Percentiles rank a stretch among this genome's conserved stretches.
Evolutionary conservation across 352 stramenopile genomes (phyloP).

Genomic region (Pythium dissotocum): DNA sequence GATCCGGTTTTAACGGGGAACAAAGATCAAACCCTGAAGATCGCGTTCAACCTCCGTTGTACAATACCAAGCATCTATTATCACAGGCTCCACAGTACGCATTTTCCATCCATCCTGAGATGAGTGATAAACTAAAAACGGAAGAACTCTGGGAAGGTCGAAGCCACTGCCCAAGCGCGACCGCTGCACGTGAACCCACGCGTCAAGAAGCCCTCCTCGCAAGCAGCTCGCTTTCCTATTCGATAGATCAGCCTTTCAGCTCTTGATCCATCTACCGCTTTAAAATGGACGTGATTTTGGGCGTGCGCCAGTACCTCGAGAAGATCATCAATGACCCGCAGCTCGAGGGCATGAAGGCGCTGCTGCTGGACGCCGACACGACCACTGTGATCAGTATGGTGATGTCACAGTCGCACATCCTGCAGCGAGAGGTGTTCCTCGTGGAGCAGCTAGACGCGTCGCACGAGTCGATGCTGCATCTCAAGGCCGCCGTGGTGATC

Average conservation of each 20-base stretch:
- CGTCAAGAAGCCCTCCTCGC: neutral
- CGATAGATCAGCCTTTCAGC: neutral
- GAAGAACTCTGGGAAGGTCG: slow-evolving; percentile 16
- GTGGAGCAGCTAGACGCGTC: slow-evolving; percentile 89
- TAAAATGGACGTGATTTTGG: slow-evolving; percentile 74
- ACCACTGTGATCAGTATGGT: slow-evolving; percentile 96
- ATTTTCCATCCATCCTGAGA: slow-evolving; percentile 14
- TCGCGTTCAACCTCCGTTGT: slow-evolving; percentile 23
- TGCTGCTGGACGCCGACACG: slow-evolving; percentile 95
- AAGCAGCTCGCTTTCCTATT: neutral
- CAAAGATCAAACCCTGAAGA: slow-evolving; percentile 15
- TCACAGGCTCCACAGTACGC: slow-evolving; percentile 1
- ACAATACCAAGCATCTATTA: neutral
- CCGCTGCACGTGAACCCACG: neutral
- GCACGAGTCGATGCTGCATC: slow-evolving; percentile 90
- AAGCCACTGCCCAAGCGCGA: neutral
- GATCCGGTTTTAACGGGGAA: slow-evolving; percentile 21
- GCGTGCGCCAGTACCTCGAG: slow-evolving; percentile 75
- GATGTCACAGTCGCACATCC: slow-evolving; percentile 95
- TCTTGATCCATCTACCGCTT: neutral
- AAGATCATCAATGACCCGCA: slow-evolving; percentile 83
- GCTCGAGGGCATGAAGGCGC: slow-evolving; percentile 95
- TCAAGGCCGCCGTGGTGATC: slow-evolving; percentile 95
- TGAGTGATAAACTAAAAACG: slow-evolving; percentile 25
- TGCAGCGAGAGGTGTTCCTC: slow-evolving; percentile 95